Base-by-base conservation (phyloP, 2,329 filamentous ascomycete species). In the Fusarium guadeloupense region DNA sequence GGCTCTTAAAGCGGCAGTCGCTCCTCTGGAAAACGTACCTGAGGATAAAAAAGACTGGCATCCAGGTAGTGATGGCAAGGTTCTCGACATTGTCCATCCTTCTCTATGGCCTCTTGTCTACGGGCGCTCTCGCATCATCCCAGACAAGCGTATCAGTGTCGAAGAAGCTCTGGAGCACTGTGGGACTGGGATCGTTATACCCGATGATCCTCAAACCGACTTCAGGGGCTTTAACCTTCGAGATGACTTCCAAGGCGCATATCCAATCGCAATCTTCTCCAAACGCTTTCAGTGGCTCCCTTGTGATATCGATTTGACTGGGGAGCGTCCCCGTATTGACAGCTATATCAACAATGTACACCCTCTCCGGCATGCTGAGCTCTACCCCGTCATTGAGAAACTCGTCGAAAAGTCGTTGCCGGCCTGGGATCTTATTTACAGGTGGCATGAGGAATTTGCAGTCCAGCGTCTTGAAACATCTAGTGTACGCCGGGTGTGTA, bases 321-420 rank as follows among this genome's bases (percentile, higher is more conserved):
- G 72, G 2, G 69, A 75, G 9, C 66, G 56, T 5, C 72, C 76
- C 10, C 75, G 69, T 7, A 79, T 85, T 21, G 73, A 74, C 4
- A 82, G 79, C 61, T 85, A 85, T 63, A 77, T 84, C 69, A 85
- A 85, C 68, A 84, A 84, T 59, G 67, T 84, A 1, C 81, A 85
- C 56, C 83, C 83, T 0, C 21, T 54, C 1, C 44, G 74, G 3
- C 73, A 82, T 39, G 59, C 63, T 9, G 58, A 50, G 4, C 67
- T 83, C 1, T 83, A 82, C 48, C 54, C 51, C 2, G 62, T 78
- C 4, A 67, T 83, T 10, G 78, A 81, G 46, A 57, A 74, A 20
- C 70, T 82, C 20, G 74, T 82, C n/a, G 66, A 72, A 14, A 70
- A 70, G 17, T 62, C 77, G 0, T 68, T 85, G 0, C 79, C 81